phyloP scores from a whole-genome alignment of 441 rosid genomes.

The Eutrema salsugineum region DNA sequence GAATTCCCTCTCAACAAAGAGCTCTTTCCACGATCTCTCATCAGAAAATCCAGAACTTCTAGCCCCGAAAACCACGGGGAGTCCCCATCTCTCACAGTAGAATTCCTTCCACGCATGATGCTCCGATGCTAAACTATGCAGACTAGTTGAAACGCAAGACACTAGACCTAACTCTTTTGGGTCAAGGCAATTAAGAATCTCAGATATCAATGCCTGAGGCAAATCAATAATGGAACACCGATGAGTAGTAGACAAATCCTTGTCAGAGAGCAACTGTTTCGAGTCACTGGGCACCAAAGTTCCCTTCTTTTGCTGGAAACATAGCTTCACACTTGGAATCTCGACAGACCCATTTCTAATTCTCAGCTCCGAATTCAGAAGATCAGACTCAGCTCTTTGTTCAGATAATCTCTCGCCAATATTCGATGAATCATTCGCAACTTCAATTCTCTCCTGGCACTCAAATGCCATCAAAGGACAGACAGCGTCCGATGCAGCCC shows the following conservation, averaged over 20 bases:
- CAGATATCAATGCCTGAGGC: constrained; percentile 76
- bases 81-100: constrained; percentile 89
- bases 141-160: constrained; percentile 69
- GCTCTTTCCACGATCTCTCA: constrained; percentile 77
- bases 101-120: constrained; percentile 87
- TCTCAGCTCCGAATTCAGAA: background rate
- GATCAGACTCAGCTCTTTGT: constrained; percentile 22
- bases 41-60: constrained; percentile 34
- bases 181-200: constrained; percentile 71
- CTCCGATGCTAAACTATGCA: constrained; percentile 69
- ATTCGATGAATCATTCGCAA: constrained; percentile 13
- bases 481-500: background rate
- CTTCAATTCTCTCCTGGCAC: constrained; percentile 45
- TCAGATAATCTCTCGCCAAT: constrained; percentile 20
- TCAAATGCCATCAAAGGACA: constrained; percentile 65
- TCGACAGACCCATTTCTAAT: constrained; percentile 25
- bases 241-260: constrained; percentile 28
- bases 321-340: constrained; percentile 22
- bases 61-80: constrained; percentile 34
- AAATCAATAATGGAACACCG: constrained; percentile 64
- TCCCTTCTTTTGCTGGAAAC: constrained; percentile 36
- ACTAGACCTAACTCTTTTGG: constrained; percentile 86
- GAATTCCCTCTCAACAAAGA: constrained; percentile 88
- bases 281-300: constrained; percentile 25
- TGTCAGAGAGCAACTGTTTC: constrained; percentile 40